Evolutionary conservation across 2,329 filamentous ascomycete species (phyloP), one percentile per base, ranked within the genome.

Genomic region (Neofusicoccum sp.): DNA sequence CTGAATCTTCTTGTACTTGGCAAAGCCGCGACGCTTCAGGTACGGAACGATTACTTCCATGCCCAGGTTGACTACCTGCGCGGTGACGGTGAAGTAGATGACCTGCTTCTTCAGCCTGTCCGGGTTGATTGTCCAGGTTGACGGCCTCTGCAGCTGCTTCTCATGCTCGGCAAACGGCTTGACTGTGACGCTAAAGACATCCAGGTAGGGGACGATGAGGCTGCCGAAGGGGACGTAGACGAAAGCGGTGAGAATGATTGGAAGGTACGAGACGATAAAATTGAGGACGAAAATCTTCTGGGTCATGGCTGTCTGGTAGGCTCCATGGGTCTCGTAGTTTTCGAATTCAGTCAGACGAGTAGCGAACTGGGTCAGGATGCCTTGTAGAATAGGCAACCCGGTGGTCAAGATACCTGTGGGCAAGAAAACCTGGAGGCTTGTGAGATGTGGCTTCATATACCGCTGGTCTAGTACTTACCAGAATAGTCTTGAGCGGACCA

Each of bases 201-300:
- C 87, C 4, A 99, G 85, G 70, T 96, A 89, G 0, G 95, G 93
- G 0, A 95, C 86, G 9, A 99, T 85, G 47, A 91, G 76, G 62
- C 87, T 86, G 12, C 91, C 93, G 68, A 98, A 98, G 0, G 93
- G 93, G 20, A 96, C 90, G 69, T 97, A 98, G 64, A 97, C 86
- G 67, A 97, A 98, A 0, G 93, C 91, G 0, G 93, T 97, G 16
- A 98, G 83, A 70, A 96, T 88, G n/a, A 96, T 88, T 1, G 91
- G 90, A 57, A 96, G 86, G 73, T 97, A 98, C 0, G 93, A 96
- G 5, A 92, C 96, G 76, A 98, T 93, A 76, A 97, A 96, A 79
- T 97, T 96, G 70, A 98, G 85, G 12, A 98, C 87, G 70, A 99
- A 98, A 34, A 96, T 89, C 79, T 99, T 99, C 62, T 90, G 87